A percentile compares a stretch with the other conserved stretches of the same genome.
These are phyloP conservation scores for Backusella tarrabulga DNA, from an alignment of 192 early-diverging fungal genomes.

Conservation along the genomic window DNA sequence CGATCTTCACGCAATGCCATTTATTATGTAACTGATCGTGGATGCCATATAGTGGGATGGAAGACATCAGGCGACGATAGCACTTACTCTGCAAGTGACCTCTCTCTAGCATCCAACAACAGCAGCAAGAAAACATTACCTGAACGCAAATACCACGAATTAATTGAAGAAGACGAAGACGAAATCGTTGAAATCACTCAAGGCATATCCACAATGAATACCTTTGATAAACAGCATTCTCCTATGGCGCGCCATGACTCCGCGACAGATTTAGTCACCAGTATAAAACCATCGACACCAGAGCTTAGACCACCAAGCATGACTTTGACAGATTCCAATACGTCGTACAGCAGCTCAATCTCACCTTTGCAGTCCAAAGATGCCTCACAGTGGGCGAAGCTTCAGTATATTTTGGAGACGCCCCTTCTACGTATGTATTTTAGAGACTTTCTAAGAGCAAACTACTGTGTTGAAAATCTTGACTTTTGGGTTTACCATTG, in stretches of 20 bases:
- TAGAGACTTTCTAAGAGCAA: slow-evolving; percentile 58
- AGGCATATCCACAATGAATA: background rate
- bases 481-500: slow-evolving; percentile 58
- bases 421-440: slow-evolving; percentile 51
- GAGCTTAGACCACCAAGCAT: slow-evolving; percentile 4
- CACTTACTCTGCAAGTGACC: background rate
- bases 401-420: slow-evolving; percentile 59
- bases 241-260: background rate
- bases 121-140: background rate
- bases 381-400: slow-evolving; percentile 33
- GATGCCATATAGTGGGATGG: slow-evolving; percentile 9
- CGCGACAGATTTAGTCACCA: background rate
- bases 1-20: background rate
- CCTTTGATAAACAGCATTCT: background rate
- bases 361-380: background rate
- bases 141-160: background rate
- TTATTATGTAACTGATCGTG: slow-evolving; percentile 19
- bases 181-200: background rate
- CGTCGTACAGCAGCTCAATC: background rate
- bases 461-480: slow-evolving; percentile 72
- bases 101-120: background rate
- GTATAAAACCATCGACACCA: background rate
- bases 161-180: background rate
- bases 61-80: background rate
- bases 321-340: slow-evolving; percentile 8